These are phyloP conservation scores for Infundibulicybe gibba DNA, from an alignment of 768 basidiomycete species.

Conservation along the genomic window DNA sequence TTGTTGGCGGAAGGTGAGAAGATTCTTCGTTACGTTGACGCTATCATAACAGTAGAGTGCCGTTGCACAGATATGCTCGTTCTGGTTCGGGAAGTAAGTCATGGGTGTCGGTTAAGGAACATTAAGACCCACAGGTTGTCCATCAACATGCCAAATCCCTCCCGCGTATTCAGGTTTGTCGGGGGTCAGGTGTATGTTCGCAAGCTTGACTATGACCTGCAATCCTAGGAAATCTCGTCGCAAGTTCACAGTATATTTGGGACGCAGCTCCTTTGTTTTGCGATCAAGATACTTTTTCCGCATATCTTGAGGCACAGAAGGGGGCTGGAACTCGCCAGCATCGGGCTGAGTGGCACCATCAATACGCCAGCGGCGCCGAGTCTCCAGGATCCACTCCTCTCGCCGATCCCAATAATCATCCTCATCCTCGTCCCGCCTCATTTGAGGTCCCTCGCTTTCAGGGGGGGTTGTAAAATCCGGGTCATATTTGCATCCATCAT, in stretches of 20 bases:
- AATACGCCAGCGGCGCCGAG: slow-evolving; percentile 2
- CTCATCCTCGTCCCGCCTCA: slow-evolving; percentile 6
- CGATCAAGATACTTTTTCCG: not conserved
- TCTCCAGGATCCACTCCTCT: slow-evolving; percentile 2
- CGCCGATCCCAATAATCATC: slow-evolving; percentile 5
- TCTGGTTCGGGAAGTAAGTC: slow-evolving; percentile 3
- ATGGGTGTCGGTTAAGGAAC: not conserved
- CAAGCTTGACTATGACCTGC: slow-evolving; percentile 28
- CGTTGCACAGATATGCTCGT: slow-evolving; percentile 22
- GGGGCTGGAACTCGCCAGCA: slow-evolving; percentile 8
- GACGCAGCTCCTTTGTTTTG: not conserved
- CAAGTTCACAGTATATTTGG: slow-evolving; percentile 6
- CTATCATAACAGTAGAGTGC: slow-evolving; percentile 23
- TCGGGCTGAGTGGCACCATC: slow-evolving; percentile 6
- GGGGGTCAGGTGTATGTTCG: slow-evolving; percentile 29
- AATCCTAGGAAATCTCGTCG: slow-evolving; percentile 10
- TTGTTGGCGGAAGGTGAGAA: slow-evolving; percentile 25
- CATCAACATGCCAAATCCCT: slow-evolving; percentile 36
- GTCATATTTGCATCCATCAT: slow-evolving; percentile 3
- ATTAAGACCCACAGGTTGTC: slow-evolving; percentile 10
- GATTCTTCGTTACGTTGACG: slow-evolving; percentile 26
- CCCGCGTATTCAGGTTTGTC: slow-evolving; percentile 31
- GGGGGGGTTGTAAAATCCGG: slow-evolving; percentile 1
- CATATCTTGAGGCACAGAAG: not conserved
- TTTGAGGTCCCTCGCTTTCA: slow-evolving; percentile 2